Evolutionary conservation across 371 early-diverging fungal species (phyloP), one percentile per base, ranked within the genome.

Genomic region (Rhizopus stolonifer): DNA sequence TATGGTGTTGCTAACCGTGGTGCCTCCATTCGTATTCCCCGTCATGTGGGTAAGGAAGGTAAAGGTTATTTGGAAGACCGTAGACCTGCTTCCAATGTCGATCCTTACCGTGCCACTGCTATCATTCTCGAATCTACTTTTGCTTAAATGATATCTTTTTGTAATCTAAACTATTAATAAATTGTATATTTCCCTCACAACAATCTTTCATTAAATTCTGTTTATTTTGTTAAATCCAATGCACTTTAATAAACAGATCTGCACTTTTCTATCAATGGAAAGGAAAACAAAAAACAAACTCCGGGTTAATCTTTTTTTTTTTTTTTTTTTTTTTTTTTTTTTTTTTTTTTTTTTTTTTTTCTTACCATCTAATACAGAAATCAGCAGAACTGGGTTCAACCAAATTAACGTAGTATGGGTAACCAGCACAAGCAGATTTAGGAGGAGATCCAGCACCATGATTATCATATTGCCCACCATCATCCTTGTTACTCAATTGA

Each of bases 11-110:
- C 84, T 38, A 76, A 84, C 67, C 78, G 84, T 57, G 84, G 84
- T 49, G 80, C 81, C n/a, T 82, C 82, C 33, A 84, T 84, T 58
- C 80, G 84, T 70, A 84, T 84, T 58, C 81, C 83, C 46, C 75
- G 83, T 26, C 81, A 79, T 49, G 81, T 81, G 18, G 80, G 81
- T 54, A 77, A 70, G 50, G 70, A 74, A 54, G 83, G 83, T 23
- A 77, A 78, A 54, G 83, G 83, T 29, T 83, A 83, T 54, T 63
- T 81, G 54, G 83, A 83, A 62, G 83, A 83, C 61, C 67, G 83
- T 50, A 64, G 84, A 22, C 84, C 84, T 48, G 84, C 84, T 48
- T 81, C 81, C 52, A 84, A 84, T 70, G 81, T 82, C 48, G 82
- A 84, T 60, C 82, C 84, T 44, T 84, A 84, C 64, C 69, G 70